A percentile compares a stretch with the other conserved stretches of the same genome.
Evolutionary conservation across 805 yeast genomes (phyloP).

Genomic region (Metschnikowia proteae): DNA sequence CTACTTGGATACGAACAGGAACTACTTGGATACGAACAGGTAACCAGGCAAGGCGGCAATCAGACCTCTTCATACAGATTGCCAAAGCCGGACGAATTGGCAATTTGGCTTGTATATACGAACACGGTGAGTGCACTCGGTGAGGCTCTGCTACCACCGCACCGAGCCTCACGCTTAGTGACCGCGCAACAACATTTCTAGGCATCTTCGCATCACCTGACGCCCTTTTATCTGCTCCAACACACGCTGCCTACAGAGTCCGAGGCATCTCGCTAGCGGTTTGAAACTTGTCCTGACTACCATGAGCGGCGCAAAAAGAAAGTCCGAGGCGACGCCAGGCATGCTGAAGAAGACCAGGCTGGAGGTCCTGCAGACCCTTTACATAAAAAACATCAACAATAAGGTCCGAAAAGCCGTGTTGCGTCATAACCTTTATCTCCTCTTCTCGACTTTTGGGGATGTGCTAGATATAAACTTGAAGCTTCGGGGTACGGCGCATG

Average conservation of each 20-base stretch:
- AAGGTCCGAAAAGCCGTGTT: constrained; percentile 43
- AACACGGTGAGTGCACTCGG: too few relatives aligned
- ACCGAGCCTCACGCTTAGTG: too few relatives aligned
- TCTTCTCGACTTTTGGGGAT: constrained; percentile 65
- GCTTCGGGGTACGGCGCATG: constrained; percentile 66
- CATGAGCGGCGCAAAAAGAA: constrained; percentile 3
- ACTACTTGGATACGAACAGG: too few relatives aligned
- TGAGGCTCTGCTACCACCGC: too few relatives aligned
- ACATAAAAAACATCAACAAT: constrained; percentile 57
- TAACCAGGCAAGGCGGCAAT: too few relatives aligned
- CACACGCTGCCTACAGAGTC: neutral
- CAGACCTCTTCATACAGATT: too few relatives aligned
- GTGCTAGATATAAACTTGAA: constrained; percentile 50
- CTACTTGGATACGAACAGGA: too few relatives aligned
- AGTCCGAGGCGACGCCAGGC: neutral
- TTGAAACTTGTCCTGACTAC: neutral
- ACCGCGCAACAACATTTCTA: neutral
- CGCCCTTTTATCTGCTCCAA: neutral
- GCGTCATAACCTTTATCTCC: constrained; percentile 51
- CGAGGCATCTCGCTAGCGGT: neutral
- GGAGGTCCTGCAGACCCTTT: constrained; percentile 45
- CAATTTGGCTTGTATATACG: too few relatives aligned
- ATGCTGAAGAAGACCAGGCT: constrained; percentile 10
- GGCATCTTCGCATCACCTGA: neutral
- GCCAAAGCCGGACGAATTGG: too few relatives aligned